Conservation (phyloP, 202 grass and related monocot genomes). For the Schoenoplectus triqueter region DNA sequence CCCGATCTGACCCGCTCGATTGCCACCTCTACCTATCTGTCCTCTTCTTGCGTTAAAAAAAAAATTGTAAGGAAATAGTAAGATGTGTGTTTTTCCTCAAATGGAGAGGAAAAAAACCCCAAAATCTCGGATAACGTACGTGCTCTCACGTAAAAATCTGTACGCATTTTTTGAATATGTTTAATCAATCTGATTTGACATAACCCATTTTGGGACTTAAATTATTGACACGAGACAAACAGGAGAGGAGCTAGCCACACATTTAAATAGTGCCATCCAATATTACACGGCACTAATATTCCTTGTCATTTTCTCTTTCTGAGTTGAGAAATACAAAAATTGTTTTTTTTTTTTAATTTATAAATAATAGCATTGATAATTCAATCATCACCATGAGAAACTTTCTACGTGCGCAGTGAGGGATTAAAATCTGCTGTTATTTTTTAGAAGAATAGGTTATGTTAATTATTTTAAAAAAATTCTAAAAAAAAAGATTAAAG, state of each 20-base stretch:
- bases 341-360: background rate
- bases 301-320: background rate
- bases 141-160: background rate
- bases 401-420: background rate
- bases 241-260: background rate
- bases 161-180: background rate
- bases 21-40: too few species aligned
- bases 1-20: too few species aligned
- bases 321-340: background rate
- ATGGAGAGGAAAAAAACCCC: background rate
- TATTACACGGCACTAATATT: background rate
- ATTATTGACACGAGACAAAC: background rate
- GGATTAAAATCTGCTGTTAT: background rate
- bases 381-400: background rate
- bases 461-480: too few species aligned
- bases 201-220: background rate
- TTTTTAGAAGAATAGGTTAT: too few species aligned
- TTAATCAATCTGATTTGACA: constrained; percentile 23
- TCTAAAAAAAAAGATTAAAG: too few species aligned
- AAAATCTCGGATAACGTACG: background rate
- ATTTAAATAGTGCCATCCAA: constrained; percentile 24
- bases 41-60: too few species aligned
- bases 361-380: background rate
- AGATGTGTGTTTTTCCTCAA: background rate
- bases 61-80: too few species aligned